Base-by-base conservation (phyloP, 75 land plant species). In the Cunninghamia lanceolata region DNA sequence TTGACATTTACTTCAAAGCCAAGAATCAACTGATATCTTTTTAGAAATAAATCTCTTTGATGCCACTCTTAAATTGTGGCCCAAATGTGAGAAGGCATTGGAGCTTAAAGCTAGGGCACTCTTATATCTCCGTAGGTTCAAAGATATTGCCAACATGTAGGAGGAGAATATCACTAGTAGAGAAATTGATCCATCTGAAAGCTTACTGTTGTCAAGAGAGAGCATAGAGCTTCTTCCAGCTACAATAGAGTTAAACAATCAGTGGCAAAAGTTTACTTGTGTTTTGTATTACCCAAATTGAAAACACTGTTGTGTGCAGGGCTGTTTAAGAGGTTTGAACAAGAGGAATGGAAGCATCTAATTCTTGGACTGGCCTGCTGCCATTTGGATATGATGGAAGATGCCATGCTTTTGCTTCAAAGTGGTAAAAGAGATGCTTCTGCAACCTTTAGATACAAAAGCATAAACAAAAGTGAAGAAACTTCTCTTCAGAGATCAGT, bases 311-410 rank as follows among this genome's bases (percentile, higher is more conserved):
- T 28, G 30, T 63, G 68, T 63, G 68, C 21, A 63, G 68, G 68
- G n/a, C 7, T 63, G 68, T 25, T n/a, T n/a, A 63, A 63, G 2
- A 63, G n/a, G 8, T 28, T 1, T 63, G 68, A 63, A 25, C n/a
- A 1, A 63, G 68, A 63, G 30, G 68, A 63, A 25, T 63, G 68
- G 68, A 93, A 93, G 87, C 92, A 94, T 85, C 42, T 88, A 71
- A 86, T 92, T 5, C 50, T 94, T 10, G 95, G 95, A 15, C 90
- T 93, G 87, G 96, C 96, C 1, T 93, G 94, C 70, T 91, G 88
- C 85, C 96, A 95, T 40, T 85, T 95, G 34, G 96, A 94, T 25
- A 83, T 95, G 85, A 91, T 95, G 94, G 96, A 95, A 85, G 96
- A 95, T 82, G 93, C 95, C 52, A 85, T 95, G 93, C 91, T 88